A percentile compares a stretch with the other conserved stretches of the same genome.
phyloP scores from a whole-genome alignment of 2,329 filamentous ascomycete genomes.

The Apiospora saccharicola region DNA sequence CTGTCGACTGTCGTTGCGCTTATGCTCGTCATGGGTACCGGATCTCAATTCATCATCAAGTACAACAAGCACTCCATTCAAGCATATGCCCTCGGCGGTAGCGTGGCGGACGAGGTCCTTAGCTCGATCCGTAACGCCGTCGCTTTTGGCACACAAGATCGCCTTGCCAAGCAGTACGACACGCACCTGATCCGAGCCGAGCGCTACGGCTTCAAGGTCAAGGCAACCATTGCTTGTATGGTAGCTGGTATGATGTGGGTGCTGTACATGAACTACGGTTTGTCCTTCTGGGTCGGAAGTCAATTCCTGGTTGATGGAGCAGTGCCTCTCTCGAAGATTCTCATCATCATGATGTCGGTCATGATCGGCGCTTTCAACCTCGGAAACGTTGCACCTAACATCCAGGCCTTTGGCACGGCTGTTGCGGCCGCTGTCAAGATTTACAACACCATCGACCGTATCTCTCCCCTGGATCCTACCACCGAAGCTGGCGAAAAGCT shows the following conservation, averaged over 20 bases:
- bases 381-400: conserved; percentile 85
- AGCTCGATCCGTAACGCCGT: conserved; percentile 91
- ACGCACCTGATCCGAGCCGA: conserved; percentile 76
- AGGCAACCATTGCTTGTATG: conserved; percentile 78
- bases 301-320: conserved; percentile 73
- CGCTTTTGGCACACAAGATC: conserved; percentile 92
- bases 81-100: conserved; percentile 84
- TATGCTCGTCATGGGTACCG: conserved; percentile 76
- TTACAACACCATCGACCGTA: conserved; percentile 89
- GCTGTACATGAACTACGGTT: conserved; percentile 85
- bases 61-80: conserved; percentile 80
- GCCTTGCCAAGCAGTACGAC: conserved; percentile 88
- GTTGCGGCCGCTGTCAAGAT: conserved; percentile 90
- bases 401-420: conserved; percentile 84
- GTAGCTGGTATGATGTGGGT: conserved; percentile 83
- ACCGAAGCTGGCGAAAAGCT: conserved; percentile 75
- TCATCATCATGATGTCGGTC: conserved; percentile 88
- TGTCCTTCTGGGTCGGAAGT: conserved; percentile 89
- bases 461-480: conserved; percentile 82
- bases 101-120: conserved; percentile 91
- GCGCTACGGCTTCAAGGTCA: conserved; percentile 77
- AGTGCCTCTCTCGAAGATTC: conserved; percentile 71
- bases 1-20: conserved; percentile 83
- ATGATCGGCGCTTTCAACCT: conserved; percentile 94
- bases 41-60: conserved; percentile 78